Conservation (phyloP, 164 flowering plant species). For the Piper longum region DNA sequence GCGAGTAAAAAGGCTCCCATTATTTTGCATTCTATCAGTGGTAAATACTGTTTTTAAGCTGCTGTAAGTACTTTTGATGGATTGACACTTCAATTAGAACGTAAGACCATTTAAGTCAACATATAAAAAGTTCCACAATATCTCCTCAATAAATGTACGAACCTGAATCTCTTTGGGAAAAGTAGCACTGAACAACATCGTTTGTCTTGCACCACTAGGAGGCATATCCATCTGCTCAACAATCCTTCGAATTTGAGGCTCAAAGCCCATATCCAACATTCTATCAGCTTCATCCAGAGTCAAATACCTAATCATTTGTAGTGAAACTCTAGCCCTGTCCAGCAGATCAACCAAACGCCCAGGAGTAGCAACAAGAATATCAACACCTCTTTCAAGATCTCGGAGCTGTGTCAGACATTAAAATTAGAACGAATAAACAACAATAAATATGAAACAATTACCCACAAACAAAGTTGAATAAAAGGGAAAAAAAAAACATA, state of each 20-base stretch:
- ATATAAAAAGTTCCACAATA: not conserved
- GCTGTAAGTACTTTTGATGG: too few relatives aligned
- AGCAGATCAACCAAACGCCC: constrained; percentile 66
- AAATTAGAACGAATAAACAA: not conserved
- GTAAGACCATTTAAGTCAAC: too few relatives aligned
- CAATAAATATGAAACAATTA: not conserved
- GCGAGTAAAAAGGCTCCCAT: too few relatives aligned
- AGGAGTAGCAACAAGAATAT: constrained; percentile 74
- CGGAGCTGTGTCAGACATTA: constrained; percentile 29
- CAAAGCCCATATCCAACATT: constrained; percentile 86
- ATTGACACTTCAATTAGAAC: too few relatives aligned
- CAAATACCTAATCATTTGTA: constrained; percentile 49
- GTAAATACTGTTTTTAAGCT: too few relatives aligned
- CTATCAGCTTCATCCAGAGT: constrained; percentile 78
- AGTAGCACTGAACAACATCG: constrained; percentile 72
- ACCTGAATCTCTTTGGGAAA: constrained; percentile 79
- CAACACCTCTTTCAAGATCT: constrained; percentile 68
- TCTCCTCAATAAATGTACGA: not conserved
- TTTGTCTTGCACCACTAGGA: constrained; percentile 52
- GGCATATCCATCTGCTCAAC: constrained; percentile 85
- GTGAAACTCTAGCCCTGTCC: constrained; percentile 63
- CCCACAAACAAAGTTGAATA: not conserved
- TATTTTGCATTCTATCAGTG: too few relatives aligned
- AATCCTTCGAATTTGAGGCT: constrained; percentile 68
- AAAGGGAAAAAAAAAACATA: too few relatives aligned